These are phyloP conservation scores for Corylus americana DNA, from an alignment of 306 rosid species.

Conservation along the genomic window DNA sequence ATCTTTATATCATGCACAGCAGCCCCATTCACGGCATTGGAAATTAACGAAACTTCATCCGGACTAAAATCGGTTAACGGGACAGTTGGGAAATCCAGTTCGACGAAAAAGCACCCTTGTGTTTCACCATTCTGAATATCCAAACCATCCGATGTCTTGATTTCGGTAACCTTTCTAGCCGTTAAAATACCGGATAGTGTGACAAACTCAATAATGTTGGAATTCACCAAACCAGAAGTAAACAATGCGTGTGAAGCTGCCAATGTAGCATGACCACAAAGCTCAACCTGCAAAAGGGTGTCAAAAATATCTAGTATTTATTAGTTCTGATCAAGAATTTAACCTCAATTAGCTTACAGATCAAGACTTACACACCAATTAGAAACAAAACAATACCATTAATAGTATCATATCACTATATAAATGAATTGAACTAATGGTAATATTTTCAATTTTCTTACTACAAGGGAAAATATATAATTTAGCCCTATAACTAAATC, in stretches of 20 bases:
- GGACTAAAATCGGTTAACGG: conserved; percentile 34
- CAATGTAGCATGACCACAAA: conserved; percentile 88
- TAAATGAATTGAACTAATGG: neutral
- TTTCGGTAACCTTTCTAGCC: conserved; percentile 35
- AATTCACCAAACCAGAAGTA: conserved; percentile 44
- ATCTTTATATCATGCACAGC: conserved; percentile 45
- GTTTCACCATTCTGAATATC: conserved; percentile 27
- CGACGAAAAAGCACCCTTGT: conserved; percentile 36
- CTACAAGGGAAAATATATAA: neutral
- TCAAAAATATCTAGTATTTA: neutral
- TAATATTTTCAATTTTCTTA: neutral
- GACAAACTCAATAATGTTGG: conserved; percentile 49
- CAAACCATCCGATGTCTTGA: conserved; percentile 5
- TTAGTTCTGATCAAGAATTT: conserved; percentile 6
- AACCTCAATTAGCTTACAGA: neutral
- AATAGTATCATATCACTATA: neutral
- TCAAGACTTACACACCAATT: neutral
- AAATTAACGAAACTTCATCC: conserved; percentile 39
- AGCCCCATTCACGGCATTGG: conserved; percentile 49
- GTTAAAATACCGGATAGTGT: conserved; percentile 70
- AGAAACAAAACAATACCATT: neutral
- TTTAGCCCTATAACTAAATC: neutral
- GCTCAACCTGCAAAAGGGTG: conserved; percentile 53
- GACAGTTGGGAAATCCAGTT: conserved; percentile 52
- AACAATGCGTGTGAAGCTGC: conserved; percentile 69